Base-by-base conservation (phyloP, 1,284 basidiomycete genomes). In the Boletus semigastroideus region DNA sequence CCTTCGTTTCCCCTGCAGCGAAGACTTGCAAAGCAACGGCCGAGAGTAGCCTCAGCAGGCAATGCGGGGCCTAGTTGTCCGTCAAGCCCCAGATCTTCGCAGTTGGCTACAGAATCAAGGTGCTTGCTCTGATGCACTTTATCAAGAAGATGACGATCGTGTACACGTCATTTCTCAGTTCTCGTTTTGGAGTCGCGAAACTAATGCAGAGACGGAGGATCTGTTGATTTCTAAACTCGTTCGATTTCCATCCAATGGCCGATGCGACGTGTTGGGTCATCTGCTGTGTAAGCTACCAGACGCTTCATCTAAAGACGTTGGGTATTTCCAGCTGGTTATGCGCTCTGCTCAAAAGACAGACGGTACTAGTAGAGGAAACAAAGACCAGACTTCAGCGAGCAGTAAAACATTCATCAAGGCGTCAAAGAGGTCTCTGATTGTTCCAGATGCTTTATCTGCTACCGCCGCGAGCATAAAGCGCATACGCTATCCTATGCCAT, bases 181-280 rank as follows among this genome's bases (percentile, higher is more conserved):
- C 1, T 8, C 2, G 2, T 12, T 8, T 1, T 57, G 49, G 55
- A 27, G 1, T 7, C 10, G 2, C 7, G 20, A 11, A 5, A 46
- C n/a, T 1, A n/a, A 34, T 19, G 6, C 12, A 22, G 55, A 51
- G 39, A 42, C 46, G 13, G 39, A 49, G 8, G 17, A 14, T 0
- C 2, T 3, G 39, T 49, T 14, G 27, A 30, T 49, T 6, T 39
- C 49, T 5, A 33, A 28, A 6, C 54, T 53, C 5, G 34, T 38
- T 16, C 34, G 22, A 2, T 10, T 22, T 30, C 54, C 49, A 9
- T 40, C 42, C 0, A 48, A 38, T 2, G 54, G 54, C 33, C 38
- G 42, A 27, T 56, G 45, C 13, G 54, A 56, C 9, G 46, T 46
- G 8, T 12, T 56, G 8, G 54, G 54, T 5, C 48, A 49, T 8